phyloP scores from a whole-genome alignment of 2,329 filamentous ascomycete species.

The Ceratocystiopsis brevicomis region DNA sequence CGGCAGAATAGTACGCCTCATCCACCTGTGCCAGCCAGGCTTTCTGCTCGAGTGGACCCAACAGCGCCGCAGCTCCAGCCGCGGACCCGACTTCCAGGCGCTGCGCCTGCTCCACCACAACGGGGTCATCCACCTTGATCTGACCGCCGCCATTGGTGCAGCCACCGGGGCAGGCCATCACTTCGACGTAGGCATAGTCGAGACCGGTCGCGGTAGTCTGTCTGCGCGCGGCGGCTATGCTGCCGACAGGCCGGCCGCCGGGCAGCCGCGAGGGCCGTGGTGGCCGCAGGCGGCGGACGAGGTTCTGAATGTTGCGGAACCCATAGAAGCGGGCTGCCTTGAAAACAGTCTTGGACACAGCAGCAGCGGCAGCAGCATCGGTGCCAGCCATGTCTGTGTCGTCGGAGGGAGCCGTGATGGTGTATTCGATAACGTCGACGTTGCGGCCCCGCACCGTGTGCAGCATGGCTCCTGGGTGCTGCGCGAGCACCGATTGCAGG shows the following conservation, averaged over 20 bases:
- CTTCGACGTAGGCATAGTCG: constrained; percentile 87
- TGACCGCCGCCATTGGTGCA: constrained; percentile 97
- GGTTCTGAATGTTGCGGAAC: constrained; percentile 94
- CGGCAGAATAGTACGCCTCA: constrained; percentile 74
- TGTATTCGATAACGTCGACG: constrained; percentile 76
- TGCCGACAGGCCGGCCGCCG: constrained; percentile 45
- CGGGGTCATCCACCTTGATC: constrained; percentile 71
- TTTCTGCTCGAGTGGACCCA: constrained; percentile 64
- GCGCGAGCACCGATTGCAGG: constrained; percentile 52
- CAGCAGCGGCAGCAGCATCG: background rate
- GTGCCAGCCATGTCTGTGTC: background rate
- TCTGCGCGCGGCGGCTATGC: constrained; percentile 23
- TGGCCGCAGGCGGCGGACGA: constrained; percentile 82
- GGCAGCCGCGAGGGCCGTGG: constrained; percentile 60
- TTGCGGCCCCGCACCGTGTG: constrained; percentile 63
- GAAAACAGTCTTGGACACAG: constrained; percentile 38
- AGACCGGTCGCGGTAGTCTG: constrained; percentile 16
- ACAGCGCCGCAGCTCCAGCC: constrained; percentile 24
- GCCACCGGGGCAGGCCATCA: constrained; percentile 97
- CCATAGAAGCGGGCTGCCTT: constrained; percentile 86
- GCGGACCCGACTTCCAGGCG: too few species aligned
- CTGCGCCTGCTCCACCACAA: constrained; percentile 31
- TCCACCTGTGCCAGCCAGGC: constrained; percentile 68
- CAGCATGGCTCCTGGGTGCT: constrained; percentile 53
- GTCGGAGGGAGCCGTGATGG: constrained; percentile 35